These are phyloP conservation scores for Xylariaceae sp. DNA, from an alignment of 2,329 filamentous ascomycete genomes.

Conservation along the genomic window DNA sequence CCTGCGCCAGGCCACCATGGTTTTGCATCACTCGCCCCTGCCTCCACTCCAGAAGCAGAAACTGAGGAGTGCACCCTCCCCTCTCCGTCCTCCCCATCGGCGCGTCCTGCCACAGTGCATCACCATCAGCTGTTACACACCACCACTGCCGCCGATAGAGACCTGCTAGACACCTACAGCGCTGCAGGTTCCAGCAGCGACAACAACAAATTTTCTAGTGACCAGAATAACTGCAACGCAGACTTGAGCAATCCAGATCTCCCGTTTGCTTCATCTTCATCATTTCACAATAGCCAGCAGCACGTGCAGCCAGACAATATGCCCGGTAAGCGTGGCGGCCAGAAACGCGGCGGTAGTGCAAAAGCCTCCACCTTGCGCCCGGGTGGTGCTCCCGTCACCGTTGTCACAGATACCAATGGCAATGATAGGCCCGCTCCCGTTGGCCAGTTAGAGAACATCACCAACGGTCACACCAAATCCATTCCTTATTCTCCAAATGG, in stretches of 20 bases:
- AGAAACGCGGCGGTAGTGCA: conserved; percentile 23
- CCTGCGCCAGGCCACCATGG: too few species aligned
- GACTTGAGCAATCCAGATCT: conserved; percentile 12
- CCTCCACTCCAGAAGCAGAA: conserved; percentile 1
- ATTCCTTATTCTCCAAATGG: conserved; percentile 17
- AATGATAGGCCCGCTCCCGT: conserved; percentile 10
- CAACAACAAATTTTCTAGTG: background rate
- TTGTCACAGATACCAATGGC: conserved; percentile 5
- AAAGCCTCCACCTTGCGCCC: conserved; percentile 15
- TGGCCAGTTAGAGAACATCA: conserved; percentile 18
- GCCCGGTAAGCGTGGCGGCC: conserved; percentile 28
- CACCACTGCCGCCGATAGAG: conserved; percentile 4
- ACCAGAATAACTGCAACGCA: background rate
- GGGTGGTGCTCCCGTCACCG: conserved; percentile 6
- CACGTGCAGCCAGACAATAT: conserved; percentile 20
- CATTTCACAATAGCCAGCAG: conserved; percentile 12
- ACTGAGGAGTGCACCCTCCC: background rate
- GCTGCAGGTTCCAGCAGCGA: background rate
- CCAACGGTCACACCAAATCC: conserved; percentile 23
- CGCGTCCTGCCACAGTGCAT: conserved; percentile 3
- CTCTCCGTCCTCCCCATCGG: conserved; percentile 1
- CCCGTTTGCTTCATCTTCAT: conserved; percentile 11
- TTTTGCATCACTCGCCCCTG: background rate
- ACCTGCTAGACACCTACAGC: conserved; percentile 1
- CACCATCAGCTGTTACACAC: conserved; percentile 8